A percentile compares a stretch with the other conserved stretches of the same genome.
Evolutionary conservation across 1,139 yeast genomes (phyloP).

Genomic region (Candida sp.): DNA sequence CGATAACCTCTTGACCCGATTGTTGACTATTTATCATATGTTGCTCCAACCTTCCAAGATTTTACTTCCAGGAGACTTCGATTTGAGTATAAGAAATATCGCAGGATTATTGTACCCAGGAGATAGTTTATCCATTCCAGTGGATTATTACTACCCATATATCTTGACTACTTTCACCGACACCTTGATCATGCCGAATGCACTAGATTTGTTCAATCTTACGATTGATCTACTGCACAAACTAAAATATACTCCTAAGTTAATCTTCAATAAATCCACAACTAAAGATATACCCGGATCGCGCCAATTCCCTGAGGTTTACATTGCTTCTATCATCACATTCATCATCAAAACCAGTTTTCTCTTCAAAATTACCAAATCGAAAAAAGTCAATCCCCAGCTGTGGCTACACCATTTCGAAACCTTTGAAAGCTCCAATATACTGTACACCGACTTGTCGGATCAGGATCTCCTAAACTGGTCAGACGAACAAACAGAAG

Average conservation of each 20-base stretch:
- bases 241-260: constrained; percentile 5
- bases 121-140: constrained; percentile 10
- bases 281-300: constrained; percentile 1
- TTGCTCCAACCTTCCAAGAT: constrained; percentile 25
- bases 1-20: constrained; percentile 13
- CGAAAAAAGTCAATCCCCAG: constrained; percentile 8
- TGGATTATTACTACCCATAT: constrained; percentile 32
- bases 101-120: constrained; percentile 8
- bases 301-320: constrained; percentile 26
- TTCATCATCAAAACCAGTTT: constrained; percentile 28
- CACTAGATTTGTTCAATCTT: constrained; percentile 24
- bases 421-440: constrained; percentile 12
- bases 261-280: constrained; percentile 5
- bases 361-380: constrained; percentile 11
- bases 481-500: constrained; percentile 33
- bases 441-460: constrained; percentile 15
- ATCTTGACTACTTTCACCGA: constrained; percentile 25
- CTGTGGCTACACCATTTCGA: constrained; percentile 18
- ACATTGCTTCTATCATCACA: constrained; percentile 20
- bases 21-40: constrained; percentile 21
- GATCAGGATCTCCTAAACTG: constrained; percentile 30
- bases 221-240: constrained; percentile 10
- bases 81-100: constrained; percentile 14
- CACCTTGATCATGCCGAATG: constrained; percentile 26
- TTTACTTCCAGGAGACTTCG: constrained; percentile 26